phyloP scores from a whole-genome alignment of 495 filamentous ascomycete genomes.

The Lophiostoma macrostomum region DNA sequence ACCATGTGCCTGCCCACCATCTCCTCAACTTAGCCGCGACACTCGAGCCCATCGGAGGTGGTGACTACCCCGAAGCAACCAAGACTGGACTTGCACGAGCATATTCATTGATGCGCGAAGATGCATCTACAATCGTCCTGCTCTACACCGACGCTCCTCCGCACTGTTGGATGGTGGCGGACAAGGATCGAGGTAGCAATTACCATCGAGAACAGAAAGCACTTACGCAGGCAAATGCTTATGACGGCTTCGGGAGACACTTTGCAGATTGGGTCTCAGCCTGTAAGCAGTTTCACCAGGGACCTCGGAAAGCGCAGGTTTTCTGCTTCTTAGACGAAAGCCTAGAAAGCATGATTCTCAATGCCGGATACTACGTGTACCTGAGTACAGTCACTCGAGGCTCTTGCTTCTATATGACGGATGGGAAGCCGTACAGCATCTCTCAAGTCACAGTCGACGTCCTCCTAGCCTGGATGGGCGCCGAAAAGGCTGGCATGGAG shows the following conservation, averaged over 20 bases:
- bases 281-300: too few species aligned
- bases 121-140: constrained; percentile 47
- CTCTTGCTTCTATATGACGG: constrained; percentile 37
- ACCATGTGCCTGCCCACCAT: background rate
- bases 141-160: constrained; percentile 51
- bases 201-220: too few species aligned
- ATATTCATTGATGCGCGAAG: constrained; percentile 45
- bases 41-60: constrained; percentile 29
- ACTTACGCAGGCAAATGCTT: too few species aligned
- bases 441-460: constrained; percentile 45
- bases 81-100: constrained; percentile 48
- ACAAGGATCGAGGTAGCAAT: too few species aligned
- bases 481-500: constrained; percentile 36
- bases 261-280: too few species aligned
- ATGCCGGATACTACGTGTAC: too few species aligned
- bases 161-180: constrained; percentile 30
- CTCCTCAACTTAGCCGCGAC: constrained; percentile 5
- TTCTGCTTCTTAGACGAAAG: too few species aligned
- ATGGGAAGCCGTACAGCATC: constrained; percentile 34
- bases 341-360: too few species aligned
- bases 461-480: constrained; percentile 50
- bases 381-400: constrained; percentile 40
- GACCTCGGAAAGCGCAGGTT: too few species aligned
- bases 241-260: too few species aligned
- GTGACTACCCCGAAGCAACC: constrained; percentile 46